Base-by-base conservation (phyloP, 2,329 filamentous ascomycete genomes). In the Rhinocladiella similis region DNA sequence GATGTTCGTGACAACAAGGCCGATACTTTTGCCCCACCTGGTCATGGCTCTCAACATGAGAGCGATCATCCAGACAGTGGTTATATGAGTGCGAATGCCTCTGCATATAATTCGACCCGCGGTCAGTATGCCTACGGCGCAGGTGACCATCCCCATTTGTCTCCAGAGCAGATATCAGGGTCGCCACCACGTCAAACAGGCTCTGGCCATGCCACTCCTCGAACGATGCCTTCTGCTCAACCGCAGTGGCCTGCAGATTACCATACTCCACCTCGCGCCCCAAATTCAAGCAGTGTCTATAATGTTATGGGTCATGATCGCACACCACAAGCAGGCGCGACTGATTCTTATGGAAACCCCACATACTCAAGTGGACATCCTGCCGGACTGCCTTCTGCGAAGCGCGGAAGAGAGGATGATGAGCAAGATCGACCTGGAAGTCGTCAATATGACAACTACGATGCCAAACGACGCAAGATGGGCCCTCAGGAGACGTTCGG, bases 251-350 rank as follows among this genome's bases (percentile, higher is more conserved):
- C 82, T 5, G 83, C 81, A 49, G 73, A 75, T 45, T 96, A 95
- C 75, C 88, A 80, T 70, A 92, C 90, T 1, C 88, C 92, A 47
- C 91, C 91, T 19, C 86, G 91, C 41, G 79, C 83, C 1, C 63
- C 73, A 1, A 82, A 88, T 3, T 86, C 89, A 1, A 92, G 90
- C 77, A 95, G 86, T 69, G 78, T 96, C 49, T 96, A 96, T 80
- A 95, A 86, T 72, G 88, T 95, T 61, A 91, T 96, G 77, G 92
- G 88, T 70, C 91, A 90, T 69, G 88, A 90, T 57, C 83, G 90
- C 22, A 83, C 84, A 10, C 77, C 82, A 16, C 90, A 90, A 64
- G 87, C 87, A n/a, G 73, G 83, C 12, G 75, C 81, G 18, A 81
- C 81, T 48, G 90, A 95, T 63, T 83, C 86, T 5, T 95, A 95